Evolutionary conservation across 1,139 yeast species (phyloP).

Genomic region (Candida frijolesensis): DNA sequence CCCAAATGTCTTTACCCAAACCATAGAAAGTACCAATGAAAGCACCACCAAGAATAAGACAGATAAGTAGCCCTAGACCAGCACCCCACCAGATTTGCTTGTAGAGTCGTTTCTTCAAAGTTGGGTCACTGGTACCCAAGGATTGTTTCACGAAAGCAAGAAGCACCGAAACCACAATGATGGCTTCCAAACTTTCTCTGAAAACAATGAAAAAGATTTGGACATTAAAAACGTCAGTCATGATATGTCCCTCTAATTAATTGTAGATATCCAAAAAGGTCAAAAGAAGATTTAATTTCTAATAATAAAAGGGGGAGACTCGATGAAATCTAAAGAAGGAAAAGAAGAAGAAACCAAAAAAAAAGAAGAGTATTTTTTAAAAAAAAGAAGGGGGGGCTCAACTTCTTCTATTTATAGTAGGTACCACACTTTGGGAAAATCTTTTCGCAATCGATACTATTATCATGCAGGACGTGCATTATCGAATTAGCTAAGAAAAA

Average conservation of each 20-base stretch:
- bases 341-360: background rate
- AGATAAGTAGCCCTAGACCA: constrained; percentile 61
- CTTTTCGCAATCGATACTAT: background rate
- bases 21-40: constrained; percentile 81
- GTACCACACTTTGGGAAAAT: background rate
- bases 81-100: constrained; percentile 82
- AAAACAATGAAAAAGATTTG: constrained; percentile 76
- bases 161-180: constrained; percentile 80
- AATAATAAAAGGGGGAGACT: constrained; percentile 7
- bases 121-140: constrained; percentile 51
- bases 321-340: constrained; percentile 4
- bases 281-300: constrained; percentile 2
- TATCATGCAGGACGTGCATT: background rate
- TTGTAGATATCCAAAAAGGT: background rate
- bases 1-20: constrained; percentile 78
- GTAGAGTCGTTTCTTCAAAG: constrained; percentile 58
- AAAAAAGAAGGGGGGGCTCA: background rate
- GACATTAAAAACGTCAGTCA: constrained; percentile 50
- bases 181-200: constrained; percentile 86
- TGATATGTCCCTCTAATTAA: constrained; percentile 13
- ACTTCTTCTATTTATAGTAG: background rate
- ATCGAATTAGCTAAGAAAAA: background rate
- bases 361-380: background rate
- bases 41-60: constrained; percentile 74
- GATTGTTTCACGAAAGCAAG: constrained; percentile 85